Conservation (phyloP, 768 basidiomycete genomes). For the Amanita pseudoporphyria region DNA sequence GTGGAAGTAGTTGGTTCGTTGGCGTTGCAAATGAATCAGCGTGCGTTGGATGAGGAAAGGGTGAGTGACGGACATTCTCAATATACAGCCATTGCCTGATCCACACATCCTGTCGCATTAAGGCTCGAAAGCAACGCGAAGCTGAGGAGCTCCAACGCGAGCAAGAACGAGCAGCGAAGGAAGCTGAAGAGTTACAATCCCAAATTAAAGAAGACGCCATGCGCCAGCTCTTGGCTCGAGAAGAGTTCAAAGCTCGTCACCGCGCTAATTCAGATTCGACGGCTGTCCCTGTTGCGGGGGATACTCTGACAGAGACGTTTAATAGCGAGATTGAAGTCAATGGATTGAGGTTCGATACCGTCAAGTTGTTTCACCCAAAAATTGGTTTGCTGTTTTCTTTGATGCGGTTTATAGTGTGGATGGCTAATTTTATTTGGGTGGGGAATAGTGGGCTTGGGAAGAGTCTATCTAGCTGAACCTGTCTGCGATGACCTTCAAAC, state of each 20-base stretch:
- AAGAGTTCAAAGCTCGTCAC: slow-evolving; percentile 39
- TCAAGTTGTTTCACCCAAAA: slow-evolving; percentile 66
- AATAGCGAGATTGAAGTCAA: slow-evolving; percentile 43
- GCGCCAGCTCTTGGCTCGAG: slow-evolving; percentile 45
- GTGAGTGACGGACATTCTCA: slow-evolving; percentile 24
- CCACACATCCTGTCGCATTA: too few species aligned
- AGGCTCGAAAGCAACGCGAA: slow-evolving; percentile 47
- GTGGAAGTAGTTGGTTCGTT: slow-evolving; percentile 60
- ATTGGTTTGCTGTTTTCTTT: slow-evolving; percentile 33
- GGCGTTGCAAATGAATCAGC: slow-evolving; percentile 68
- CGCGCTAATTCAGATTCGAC: slow-evolving; percentile 66
- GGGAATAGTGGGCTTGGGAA: slow-evolving; percentile 48
- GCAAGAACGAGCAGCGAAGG: slow-evolving; percentile 38
- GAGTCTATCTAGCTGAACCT: slow-evolving; percentile 65
- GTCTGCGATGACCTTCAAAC: slow-evolving; percentile 53
- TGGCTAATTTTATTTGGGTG: neutral
- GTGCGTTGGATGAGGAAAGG: slow-evolving; percentile 61
- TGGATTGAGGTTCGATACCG: slow-evolving; percentile 50
- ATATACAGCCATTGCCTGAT: too few species aligned
- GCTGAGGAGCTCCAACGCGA: slow-evolving; percentile 45
- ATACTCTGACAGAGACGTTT: slow-evolving; percentile 56
- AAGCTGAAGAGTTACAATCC: slow-evolving; percentile 52
- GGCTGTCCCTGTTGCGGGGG: slow-evolving; percentile 37
- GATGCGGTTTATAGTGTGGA: slow-evolving; percentile 1
- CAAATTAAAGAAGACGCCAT: slow-evolving; percentile 60